Base-by-base conservation (phyloP, 139 green algal genomes). In the Klebsormidium nitens region DNA sequence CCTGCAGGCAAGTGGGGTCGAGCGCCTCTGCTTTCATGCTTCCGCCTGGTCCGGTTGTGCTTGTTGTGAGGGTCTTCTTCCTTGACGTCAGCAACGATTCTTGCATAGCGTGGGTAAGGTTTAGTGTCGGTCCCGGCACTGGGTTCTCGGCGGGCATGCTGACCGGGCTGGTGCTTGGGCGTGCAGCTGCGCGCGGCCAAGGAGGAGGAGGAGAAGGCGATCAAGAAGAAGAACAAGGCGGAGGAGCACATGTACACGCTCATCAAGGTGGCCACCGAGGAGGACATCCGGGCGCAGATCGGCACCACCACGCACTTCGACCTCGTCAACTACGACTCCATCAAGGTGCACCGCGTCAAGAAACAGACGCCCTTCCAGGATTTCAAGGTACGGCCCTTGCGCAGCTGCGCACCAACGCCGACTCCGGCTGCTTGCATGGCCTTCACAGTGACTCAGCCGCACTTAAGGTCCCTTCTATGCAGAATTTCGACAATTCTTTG, bases 201-300 rank as follows among this genome's bases (percentile, higher is more conserved):
- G 73, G 83, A 88, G 77, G 70, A 90, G 73, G 74, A 85, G 65
- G 80, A 88, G 44, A 90, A 93, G 87, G 71, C 89, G 72, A 63
- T 57, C 36, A 75, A 72, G 32, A 69, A 65, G 34, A 81, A 84
- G 44, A 89, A 95, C 74, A 90, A 89, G 66, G 60, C 75, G 34
- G 89, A 95, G 85, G 94, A 94, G 47, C 94, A 98, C 81, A 81
- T 96, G 61, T 98, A 92, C 83, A 89, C 87, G 32, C 78, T 85
- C 28, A 74, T 95, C 66, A 91, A 90, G 79, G 66, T 83, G 2
- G 79, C 69, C 17, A 42, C 37, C 36, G 75, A 84, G 29, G 58
- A 79, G 49, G 81, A 86, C 42, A 29, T 87, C 47, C 2, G 17
- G 1, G 57, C 61, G 36, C 89, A 95, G 70, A 86, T 95, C 17